Conservation (phyloP, 2,329 filamentous ascomycete genomes). For the Pseudogymnoascus pannorum region DNA sequence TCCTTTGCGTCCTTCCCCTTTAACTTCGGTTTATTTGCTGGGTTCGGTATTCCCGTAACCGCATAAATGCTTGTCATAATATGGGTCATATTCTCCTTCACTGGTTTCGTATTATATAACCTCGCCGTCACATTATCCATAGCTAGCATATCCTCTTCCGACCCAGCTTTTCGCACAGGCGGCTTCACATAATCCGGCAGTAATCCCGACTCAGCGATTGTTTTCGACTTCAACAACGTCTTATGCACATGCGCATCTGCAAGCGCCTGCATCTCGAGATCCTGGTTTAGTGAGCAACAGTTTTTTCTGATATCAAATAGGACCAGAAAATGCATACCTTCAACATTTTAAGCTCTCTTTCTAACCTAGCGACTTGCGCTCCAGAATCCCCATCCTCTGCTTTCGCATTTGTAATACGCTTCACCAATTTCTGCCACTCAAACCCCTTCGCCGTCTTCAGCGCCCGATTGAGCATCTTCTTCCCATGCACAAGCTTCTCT, state of each 20-base stretch:
- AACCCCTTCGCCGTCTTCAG: slow-evolving; percentile 69
- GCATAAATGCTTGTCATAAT: slow-evolving; percentile 26
- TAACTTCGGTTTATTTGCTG: slow-evolving; percentile 12
- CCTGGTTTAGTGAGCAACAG: slow-evolving; percentile 21
- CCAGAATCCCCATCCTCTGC: slow-evolving; percentile 38
- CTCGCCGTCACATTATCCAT: slow-evolving; percentile 46
- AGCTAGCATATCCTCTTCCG: slow-evolving; percentile 28
- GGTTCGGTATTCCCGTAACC: slow-evolving; percentile 24
- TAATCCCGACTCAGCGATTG: slow-evolving; percentile 37
- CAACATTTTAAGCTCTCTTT: slow-evolving; percentile 49
- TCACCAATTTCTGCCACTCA: slow-evolving; percentile 64
- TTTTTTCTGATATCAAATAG: not conserved
- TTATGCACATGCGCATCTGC: slow-evolving; percentile 42
- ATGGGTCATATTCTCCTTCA: slow-evolving; percentile 41
- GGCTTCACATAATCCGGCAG: slow-evolving; percentile 33
- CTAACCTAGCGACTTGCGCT: slow-evolving; percentile 43
- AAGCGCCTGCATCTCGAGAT: slow-evolving; percentile 38
- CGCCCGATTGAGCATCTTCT: slow-evolving; percentile 56
- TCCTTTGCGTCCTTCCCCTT: not conserved
- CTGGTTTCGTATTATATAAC: slow-evolving; percentile 45
- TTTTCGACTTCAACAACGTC: slow-evolving; percentile 44
- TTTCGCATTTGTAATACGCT: slow-evolving; percentile 49
- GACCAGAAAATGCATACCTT: slow-evolving; percentile 31
- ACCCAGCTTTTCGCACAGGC: slow-evolving; percentile 25
- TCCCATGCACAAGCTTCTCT: slow-evolving; percentile 45